Evolutionary conservation across 768 basidiomycete species (phyloP).

Genomic region (Tremella mesenterica): DNA sequence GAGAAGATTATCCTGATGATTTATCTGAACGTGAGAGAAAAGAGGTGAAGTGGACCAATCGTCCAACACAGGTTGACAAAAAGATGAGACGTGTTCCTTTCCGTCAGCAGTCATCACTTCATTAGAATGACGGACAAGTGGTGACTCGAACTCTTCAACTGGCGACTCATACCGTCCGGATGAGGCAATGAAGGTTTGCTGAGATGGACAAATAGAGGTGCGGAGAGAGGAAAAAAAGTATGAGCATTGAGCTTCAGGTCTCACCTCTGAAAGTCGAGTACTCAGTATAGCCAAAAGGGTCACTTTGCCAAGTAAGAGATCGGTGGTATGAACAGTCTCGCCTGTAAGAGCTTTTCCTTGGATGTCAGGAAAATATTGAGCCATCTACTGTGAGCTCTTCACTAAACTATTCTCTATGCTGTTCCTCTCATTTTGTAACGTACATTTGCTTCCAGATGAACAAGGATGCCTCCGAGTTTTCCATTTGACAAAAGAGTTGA

Average conservation of each 20-base stretch:
- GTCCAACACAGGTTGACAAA: constrained; percentile 45
- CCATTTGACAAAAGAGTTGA: no score
- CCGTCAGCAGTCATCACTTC: not conserved
- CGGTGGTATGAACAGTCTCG: constrained; percentile 63
- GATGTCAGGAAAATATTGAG: constrained; percentile 88
- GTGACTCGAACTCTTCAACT: no score
- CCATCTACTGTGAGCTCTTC: constrained; percentile 80
- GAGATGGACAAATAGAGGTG: not conserved
- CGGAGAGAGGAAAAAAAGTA: not conserved
- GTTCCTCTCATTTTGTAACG: no score
- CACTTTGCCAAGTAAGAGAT: constrained; percentile 64
- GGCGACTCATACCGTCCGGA: not conserved
- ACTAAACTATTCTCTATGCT: not conserved
- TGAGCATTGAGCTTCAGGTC: no score
- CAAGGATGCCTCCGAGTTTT: no score
- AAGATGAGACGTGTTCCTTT: constrained; percentile 70
- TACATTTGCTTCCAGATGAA: not conserved
- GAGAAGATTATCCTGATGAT: constrained; percentile 86
- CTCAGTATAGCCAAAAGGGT: constrained; percentile 74
- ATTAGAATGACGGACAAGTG: no score
- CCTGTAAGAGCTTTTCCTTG: constrained; percentile 58
- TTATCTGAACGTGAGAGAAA: constrained; percentile 52
- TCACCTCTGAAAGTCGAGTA: constrained; percentile 78
- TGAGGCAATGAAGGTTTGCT: not conserved
- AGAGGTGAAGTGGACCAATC: constrained; percentile 22